Base-by-base conservation (phyloP, 441 rosid genomes). In the Eutrema salsugineum region DNA sequence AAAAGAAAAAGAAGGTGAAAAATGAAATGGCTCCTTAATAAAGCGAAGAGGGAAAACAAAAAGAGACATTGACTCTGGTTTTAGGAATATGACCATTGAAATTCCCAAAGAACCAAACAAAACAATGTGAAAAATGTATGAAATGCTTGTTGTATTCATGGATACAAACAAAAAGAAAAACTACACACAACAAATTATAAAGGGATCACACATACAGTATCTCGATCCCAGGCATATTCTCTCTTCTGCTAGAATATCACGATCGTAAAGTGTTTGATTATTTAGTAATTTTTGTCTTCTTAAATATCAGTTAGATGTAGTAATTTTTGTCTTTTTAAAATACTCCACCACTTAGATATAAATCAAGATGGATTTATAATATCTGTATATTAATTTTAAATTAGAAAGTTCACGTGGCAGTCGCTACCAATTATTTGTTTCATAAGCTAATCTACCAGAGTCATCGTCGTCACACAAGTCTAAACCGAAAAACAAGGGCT, bases 321-420 rank as follows among this genome's bases (percentile, higher is more conserved):
- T 22, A 38, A 8, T 4, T 36, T 15, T 15, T 36, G 11, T 36
- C 11, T 4, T 57, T 1, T 28, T 28, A 28, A 4, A 24, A 24
- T 24, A n/a, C n/a, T n/a, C n/a, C n/a, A n/a, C n/a, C n/a, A n/a
- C n/a, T n/a, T n/a, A n/a, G n/a, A n/a, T n/a, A n/a, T n/a, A n/a
- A n/a, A n/a, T n/a, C n/a, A n/a, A n/a, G n/a, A n/a, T 4, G 46
- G 49, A 47, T 36, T 38, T 4, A 38, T 16, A 47, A 44, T 1
- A 56, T 46, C 6, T 32, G 14, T 43, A 15, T 19, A 20, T 5
- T 28, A 35, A 47, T 57, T 44, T 10, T 1, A 74, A 59, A 46
- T 54, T 68, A 47, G 75, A 28, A n/a, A n/a, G 66, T 63, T 63
- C 75, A 69, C 79, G 75, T 75, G 79, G 79, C 79, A 19, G 66